Conservation (phyloP, 495 filamentous ascomycete genomes). For the Haplographium delicatum region DNA sequence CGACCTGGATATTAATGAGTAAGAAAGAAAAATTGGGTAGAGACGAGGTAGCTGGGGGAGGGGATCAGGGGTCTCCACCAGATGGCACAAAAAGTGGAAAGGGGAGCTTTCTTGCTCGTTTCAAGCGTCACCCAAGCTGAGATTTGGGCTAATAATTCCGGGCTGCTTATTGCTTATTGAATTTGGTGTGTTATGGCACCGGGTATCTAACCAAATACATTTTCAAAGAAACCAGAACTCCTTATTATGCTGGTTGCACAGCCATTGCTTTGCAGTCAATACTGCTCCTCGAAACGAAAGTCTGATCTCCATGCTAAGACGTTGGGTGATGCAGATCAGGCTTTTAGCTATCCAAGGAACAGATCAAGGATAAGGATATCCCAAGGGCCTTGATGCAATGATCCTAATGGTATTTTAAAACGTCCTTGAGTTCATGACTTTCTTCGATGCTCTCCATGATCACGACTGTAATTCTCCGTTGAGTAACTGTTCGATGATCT, state of each 20-base stretch:
- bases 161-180: neutral
- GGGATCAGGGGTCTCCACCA: slow-evolving; percentile 9
- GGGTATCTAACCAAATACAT: slow-evolving; percentile 6
- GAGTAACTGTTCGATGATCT: slow-evolving; percentile 16
- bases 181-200: slow-evolving; percentile 1
- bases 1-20: slow-evolving; percentile 16
- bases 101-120: slow-evolving; percentile 17
- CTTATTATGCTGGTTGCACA: too few relatives aligned
- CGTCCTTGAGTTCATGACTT: too few relatives aligned
- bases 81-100: slow-evolving; percentile 3
- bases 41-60: slow-evolving; percentile 6
- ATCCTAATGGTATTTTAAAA: too few relatives aligned
- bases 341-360: too few relatives aligned
- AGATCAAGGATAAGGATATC: too few relatives aligned
- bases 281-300: too few relatives aligned
- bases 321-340: too few relatives aligned
- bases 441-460: slow-evolving; percentile 2
- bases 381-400: too few relatives aligned
- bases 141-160: neutral
- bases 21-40: slow-evolving; percentile 7
- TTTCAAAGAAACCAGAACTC: slow-evolving; percentile 2
- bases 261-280: too few relatives aligned
- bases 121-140: slow-evolving; percentile 22
- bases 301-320: too few relatives aligned
- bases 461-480: slow-evolving; percentile 1